Base-by-base conservation (phyloP, 768 basidiomycete species). In the Ramaria sp. region DNA sequence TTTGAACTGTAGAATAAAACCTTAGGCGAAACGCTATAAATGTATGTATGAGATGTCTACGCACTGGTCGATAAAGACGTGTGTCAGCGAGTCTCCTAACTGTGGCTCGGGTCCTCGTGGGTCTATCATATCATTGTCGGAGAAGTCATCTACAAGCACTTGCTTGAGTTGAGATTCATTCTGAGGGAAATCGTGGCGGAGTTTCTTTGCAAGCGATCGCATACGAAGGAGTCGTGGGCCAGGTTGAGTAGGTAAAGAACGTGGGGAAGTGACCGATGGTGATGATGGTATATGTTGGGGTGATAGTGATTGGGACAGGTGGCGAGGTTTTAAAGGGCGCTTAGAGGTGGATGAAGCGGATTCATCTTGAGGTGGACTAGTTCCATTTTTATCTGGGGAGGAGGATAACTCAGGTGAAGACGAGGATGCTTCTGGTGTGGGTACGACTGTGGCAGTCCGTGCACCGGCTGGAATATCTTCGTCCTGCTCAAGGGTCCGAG, bases 1-100 rank as follows among this genome's bases (percentile, higher is more conserved):
- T 93, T 93, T 15, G 89, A 92, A 60, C 89, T 91, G 60, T 45
- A 57, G n/a, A 30, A 18, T 52, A 43, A 22, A 48, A 27, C 0
- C 47, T 36, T 27, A n/a, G 27, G 8, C 15, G 12, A 38, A 32
- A 53, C 16, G 55, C 15, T 20, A 15, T 2, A 15, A 45, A 13
- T 6, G 13, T 16, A 13, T 6, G 13, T 16, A 45, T 20, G 20
- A 12, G 37, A 27, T 24, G 24, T 47, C 18, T 28, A 69, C 73
- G 56, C 60, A 75, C 74, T 76, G 73, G 56, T 75, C 74, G 24
- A 72, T 63, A 57, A 74, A 73, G 54, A 71, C 65, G 57, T 74
- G 69, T 61, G 71, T 66, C 58, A 65, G 54, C 9, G 65, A 62
- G 51, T 71, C 69, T 39, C 61, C 57, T 3, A 30, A 16, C 45